Evolutionary conservation across 1,284 basidiomycete species (phyloP).

Genomic region (Fomitiporia mediterranea): DNA sequence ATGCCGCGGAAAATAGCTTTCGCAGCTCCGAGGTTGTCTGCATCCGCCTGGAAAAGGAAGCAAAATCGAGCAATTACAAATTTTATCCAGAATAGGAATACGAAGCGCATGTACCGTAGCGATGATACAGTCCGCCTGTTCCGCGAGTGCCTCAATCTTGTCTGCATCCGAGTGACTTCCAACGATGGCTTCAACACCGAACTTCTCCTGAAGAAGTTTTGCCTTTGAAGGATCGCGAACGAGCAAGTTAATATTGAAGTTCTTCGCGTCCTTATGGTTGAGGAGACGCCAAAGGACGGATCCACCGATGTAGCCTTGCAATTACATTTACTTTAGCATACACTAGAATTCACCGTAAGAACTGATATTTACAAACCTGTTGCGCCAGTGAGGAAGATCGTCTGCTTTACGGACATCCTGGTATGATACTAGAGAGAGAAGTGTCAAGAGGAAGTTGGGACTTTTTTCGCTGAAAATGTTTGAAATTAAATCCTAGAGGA

Average conservation of each 20-base stretch:
- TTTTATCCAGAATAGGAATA: neutral
- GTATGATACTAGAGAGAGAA: too few relatives aligned
- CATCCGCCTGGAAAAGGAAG: neutral
- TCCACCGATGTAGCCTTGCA: slow-evolving; percentile 41
- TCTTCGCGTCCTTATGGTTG: slow-evolving; percentile 31
- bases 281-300: slow-evolving; percentile 38
- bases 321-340: neutral
- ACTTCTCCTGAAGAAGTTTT: slow-evolving; percentile 30
- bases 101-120: slow-evolving; percentile 26
- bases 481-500: too few relatives aligned
- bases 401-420: slow-evolving; percentile 11
- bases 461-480: too few relatives aligned
- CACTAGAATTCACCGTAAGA: neutral
- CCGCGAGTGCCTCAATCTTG: slow-evolving; percentile 28
- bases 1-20: slow-evolving; percentile 42
- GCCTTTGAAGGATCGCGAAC: slow-evolving; percentile 39
- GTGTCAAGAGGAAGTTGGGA: too few relatives aligned
- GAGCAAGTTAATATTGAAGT: slow-evolving; percentile 36
- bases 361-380: slow-evolving; percentile 5
- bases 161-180: slow-evolving; percentile 37
- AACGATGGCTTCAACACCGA: slow-evolving; percentile 34
- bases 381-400: slow-evolving; percentile 15
- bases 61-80: neutral
- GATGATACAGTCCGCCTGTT: slow-evolving; percentile 33
- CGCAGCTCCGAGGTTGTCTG: slow-evolving; percentile 19